Percentiles rank a stretch among this genome's conserved stretches.
Conservation (phyloP, 768 basidiomycete species). For the Polyporus arcularius region DNA sequence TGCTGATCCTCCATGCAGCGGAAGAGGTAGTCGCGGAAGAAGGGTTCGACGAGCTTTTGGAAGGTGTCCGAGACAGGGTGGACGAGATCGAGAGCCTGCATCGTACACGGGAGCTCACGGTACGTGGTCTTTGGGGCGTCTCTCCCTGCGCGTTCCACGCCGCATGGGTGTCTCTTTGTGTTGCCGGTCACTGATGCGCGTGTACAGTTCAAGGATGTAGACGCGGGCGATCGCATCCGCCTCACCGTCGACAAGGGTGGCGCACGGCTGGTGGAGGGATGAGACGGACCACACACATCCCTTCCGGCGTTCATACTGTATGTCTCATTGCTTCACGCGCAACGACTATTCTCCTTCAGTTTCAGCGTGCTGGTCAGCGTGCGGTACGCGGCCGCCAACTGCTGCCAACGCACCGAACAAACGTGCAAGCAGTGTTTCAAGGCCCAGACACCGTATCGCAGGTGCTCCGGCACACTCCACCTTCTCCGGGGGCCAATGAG, state of each 20-base stretch:
- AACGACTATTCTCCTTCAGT: neutral
- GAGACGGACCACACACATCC: neutral
- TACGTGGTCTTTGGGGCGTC: constrained; percentile 33
- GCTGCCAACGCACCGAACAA: neutral
- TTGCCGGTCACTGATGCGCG: neutral
- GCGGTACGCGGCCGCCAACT: neutral
- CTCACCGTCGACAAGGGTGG: constrained; percentile 63
- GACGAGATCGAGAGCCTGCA: constrained; percentile 88
- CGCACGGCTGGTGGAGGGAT: constrained; percentile 33
- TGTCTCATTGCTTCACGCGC: constrained; percentile 2
- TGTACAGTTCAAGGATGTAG: constrained; percentile 44
- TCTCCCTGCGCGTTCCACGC: neutral
- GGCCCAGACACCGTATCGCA: constrained; percentile 2
- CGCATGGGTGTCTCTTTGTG: neutral
- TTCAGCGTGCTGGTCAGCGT: no score
- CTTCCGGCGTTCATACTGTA: neutral
- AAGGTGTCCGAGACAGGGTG: constrained; percentile 72
- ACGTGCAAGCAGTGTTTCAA: constrained; percentile 14
- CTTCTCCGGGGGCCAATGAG: neutral
- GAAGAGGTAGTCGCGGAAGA: constrained; percentile 69
- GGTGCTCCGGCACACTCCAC: neutral
- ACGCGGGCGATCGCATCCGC: constrained; percentile 40
- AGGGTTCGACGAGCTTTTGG: constrained; percentile 77
- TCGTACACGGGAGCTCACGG: constrained; percentile 75
- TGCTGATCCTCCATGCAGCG: constrained; percentile 73